These are phyloP conservation scores for Hypomyces perniciosus DNA, from an alignment of 2,329 filamentous ascomycete genomes.

Conservation along the genomic window DNA sequence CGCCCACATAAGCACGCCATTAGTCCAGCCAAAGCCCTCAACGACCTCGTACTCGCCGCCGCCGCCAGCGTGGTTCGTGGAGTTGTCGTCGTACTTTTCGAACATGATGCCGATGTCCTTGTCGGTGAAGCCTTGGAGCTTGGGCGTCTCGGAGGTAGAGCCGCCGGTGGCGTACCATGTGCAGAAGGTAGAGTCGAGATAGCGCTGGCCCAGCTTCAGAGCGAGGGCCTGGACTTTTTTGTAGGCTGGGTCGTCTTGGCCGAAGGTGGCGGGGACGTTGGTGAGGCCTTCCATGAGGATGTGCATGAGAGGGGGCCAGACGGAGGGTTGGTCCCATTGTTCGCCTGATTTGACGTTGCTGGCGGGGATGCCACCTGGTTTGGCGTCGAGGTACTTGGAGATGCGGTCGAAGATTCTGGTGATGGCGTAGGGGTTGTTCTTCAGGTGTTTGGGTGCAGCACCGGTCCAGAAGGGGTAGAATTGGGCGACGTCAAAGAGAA, in stretches of 20 bases:
- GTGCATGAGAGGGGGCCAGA: constrained; percentile 64
- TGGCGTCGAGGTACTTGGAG: constrained; percentile 43
- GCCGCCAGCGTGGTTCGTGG: constrained; percentile 54
- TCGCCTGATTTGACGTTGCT: constrained; percentile 56
- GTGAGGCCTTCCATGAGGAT: constrained; percentile 57
- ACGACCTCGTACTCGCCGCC: constrained; percentile 66
- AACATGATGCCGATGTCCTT: constrained; percentile 56
- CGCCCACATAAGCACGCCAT: constrained; percentile 62
- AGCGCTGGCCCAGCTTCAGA: constrained; percentile 55
- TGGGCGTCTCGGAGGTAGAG: constrained; percentile 46
- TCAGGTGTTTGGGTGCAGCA: constrained; percentile 51
- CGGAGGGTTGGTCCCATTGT: constrained; percentile 66
- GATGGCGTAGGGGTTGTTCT: constrained; percentile 53
- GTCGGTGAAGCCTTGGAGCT: constrained; percentile 39
- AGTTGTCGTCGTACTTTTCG: constrained; percentile 60
- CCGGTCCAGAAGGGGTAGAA: constrained; percentile 67
- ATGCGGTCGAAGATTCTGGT: constrained; percentile 49
- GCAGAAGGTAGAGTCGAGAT: constrained; percentile 62
- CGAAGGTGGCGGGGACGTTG: constrained; percentile 52
- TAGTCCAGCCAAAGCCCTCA: constrained; percentile 66
- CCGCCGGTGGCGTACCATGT: constrained; percentile 65
- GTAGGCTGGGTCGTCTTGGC: constrained; percentile 47
- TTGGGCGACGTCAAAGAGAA: constrained; percentile 53
- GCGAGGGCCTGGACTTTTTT: constrained; percentile 49
- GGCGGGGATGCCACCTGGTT: constrained; percentile 53